A percentile compares a stretch with the other conserved stretches of the same genome.
Conservation (phyloP, 352 stramenopile genomes). For the Globisporangium nagaii region DNA sequence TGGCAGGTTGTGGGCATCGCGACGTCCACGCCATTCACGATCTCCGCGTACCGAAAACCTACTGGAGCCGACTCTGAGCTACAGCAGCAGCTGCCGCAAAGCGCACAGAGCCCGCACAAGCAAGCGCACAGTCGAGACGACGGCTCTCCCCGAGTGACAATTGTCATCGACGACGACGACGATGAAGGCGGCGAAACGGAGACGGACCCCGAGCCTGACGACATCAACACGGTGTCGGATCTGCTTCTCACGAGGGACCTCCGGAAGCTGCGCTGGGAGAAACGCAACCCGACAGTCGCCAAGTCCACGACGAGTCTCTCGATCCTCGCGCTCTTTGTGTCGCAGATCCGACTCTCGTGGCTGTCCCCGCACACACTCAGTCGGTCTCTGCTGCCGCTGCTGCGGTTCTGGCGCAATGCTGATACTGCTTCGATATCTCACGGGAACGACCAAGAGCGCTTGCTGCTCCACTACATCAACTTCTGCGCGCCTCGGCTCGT, state of each 20-base stretch:
- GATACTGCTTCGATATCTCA: background rate
- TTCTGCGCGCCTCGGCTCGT: background rate
- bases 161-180: background rate
- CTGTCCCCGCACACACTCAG: background rate
- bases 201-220: background rate
- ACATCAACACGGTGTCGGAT: background rate
- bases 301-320: slow-evolving; percentile 1
- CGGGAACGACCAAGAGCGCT: background rate
- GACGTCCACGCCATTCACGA: slow-evolving; percentile 17
- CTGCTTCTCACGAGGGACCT: background rate
- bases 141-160: too few relatives aligned
- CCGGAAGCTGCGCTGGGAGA: background rate
- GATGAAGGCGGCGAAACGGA: background rate
- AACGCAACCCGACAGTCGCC: background rate
- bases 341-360: slow-evolving; percentile 5
- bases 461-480: slow-evolving; percentile 4
- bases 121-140: too few relatives aligned
- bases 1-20: slow-evolving; percentile 26
- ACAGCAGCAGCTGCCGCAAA: background rate
- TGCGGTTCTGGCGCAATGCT: slow-evolving; percentile 5
- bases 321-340: slow-evolving; percentile 1
- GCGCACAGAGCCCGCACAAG: too few relatives aligned
- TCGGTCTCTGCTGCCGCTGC: slow-evolving; percentile 3
- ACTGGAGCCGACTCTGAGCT: background rate
- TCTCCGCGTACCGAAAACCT: slow-evolving; percentile 14